A percentile compares a stretch with the other conserved stretches of the same genome.
These are phyloP conservation scores for Chlamydomonas eustigma DNA, from an alignment of 139 green algal species.

Conservation along the genomic window DNA sequence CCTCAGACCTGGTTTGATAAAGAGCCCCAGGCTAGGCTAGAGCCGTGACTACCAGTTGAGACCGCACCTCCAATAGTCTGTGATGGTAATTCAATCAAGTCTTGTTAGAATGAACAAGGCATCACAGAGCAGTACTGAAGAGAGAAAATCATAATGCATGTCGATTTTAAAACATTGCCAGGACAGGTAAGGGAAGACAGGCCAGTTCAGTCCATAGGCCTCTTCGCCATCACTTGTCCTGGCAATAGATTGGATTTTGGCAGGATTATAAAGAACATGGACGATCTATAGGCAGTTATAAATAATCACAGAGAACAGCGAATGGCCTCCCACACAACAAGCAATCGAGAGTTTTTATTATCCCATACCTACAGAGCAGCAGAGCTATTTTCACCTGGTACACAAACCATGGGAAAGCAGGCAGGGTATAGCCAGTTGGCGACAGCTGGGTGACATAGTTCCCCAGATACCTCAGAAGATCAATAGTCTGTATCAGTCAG, in stretches of 20 bases:
- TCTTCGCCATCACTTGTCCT: background rate
- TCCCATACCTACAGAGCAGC: too few relatives aligned
- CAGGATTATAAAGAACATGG: background rate
- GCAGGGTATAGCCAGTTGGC: slow-evolving; percentile 65
- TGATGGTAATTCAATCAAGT: slow-evolving; percentile 33
- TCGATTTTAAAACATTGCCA: background rate
- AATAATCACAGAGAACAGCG: background rate
- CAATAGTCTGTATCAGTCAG: slow-evolving; percentile 50
- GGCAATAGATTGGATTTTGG: background rate
- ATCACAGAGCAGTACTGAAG: background rate
- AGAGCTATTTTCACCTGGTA: background rate
- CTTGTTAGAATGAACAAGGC: slow-evolving; percentile 15
- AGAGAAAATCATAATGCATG: background rate
- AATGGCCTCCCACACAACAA: too few relatives aligned
- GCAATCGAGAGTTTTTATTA: too few relatives aligned
- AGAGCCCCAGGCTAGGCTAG: slow-evolving; percentile 49
- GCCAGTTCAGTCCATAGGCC: background rate
- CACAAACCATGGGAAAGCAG: slow-evolving; percentile 26
- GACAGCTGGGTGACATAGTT: slow-evolving; percentile 56
- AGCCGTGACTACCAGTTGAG: slow-evolving; percentile 77
- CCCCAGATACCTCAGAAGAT: slow-evolving; percentile 78
- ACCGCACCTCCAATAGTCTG: slow-evolving; percentile 83
- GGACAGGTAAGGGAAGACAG: background rate
- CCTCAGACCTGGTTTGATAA: slow-evolving; percentile 64
- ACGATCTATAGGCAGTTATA: background rate